phyloP scores from a whole-genome alignment of 495 filamentous ascomycete genomes.

The Aspergillus ostianus region DNA sequence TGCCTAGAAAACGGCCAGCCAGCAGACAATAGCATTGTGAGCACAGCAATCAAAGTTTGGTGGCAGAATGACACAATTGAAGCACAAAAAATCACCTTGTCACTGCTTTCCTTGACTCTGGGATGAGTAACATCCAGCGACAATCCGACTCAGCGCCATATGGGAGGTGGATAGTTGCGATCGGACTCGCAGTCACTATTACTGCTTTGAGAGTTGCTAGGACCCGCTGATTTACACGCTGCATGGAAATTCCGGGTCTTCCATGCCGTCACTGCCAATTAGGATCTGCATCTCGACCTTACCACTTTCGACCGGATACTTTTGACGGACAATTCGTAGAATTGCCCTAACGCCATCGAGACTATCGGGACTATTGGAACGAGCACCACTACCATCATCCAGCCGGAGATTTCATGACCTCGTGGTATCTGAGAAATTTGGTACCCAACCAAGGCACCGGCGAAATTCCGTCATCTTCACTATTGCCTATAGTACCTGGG shows the following conservation, averaged over 20 bases:
- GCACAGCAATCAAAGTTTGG: background rate
- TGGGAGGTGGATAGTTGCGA: background rate
- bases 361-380: background rate
- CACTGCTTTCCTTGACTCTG: background rate
- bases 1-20: background rate
- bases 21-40: background rate
- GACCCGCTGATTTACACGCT: constrained; percentile 12
- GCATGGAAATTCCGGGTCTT: constrained; percentile 5
- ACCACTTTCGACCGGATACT: background rate
- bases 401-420: background rate
- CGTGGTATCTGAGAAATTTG: background rate
- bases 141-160: background rate
- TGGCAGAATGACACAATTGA: background rate
- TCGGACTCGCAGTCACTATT: background rate
- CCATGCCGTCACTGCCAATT: constrained; percentile 2
- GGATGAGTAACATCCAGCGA: background rate
- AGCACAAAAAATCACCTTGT: background rate
- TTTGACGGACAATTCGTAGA: background rate
- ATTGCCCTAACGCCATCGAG: background rate
- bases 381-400: background rate
- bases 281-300: constrained; percentile 13
- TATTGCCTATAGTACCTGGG: background rate
- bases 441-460: background rate
- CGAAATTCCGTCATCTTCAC: background rate
- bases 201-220: background rate